Conservation (phyloP, 2,329 filamentous ascomycete species). For the Alternaria burnsii region DNA sequence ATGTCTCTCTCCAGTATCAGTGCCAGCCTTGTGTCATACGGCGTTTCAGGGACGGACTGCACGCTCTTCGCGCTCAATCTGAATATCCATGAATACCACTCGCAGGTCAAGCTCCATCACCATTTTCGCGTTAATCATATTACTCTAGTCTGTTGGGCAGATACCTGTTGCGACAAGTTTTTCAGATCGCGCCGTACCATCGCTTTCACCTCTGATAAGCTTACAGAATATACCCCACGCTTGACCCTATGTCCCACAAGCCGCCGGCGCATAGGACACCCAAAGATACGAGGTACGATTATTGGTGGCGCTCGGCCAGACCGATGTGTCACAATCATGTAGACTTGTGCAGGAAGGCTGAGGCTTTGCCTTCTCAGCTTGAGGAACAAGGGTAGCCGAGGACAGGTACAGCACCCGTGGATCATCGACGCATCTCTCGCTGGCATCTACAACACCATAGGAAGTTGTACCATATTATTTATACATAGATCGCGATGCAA, state of each 20-base stretch:
- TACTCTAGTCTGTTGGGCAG: neutral
- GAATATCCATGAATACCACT: neutral
- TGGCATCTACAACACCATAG: neutral
- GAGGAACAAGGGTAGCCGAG: neutral
- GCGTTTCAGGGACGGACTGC: neutral
- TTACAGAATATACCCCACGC: neutral
- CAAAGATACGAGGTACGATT: neutral
- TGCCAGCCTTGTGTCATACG: neutral
- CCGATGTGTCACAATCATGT: conserved; percentile 3
- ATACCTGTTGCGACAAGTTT: neutral
- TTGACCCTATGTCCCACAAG: neutral
- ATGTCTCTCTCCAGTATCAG: neutral
- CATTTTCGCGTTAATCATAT: neutral
- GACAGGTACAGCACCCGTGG: neutral
- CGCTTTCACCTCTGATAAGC: neutral
- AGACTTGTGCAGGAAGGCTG: neutral
- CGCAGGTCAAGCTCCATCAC: neutral
- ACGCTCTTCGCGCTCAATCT: neutral
- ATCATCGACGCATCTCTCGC: neutral
- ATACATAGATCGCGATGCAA: neutral
- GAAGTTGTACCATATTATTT: neutral
- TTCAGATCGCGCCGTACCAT: neutral
- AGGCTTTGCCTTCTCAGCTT: neutral
- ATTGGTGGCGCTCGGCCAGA: conserved; percentile 16
- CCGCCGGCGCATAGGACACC: neutral